These are phyloP conservation scores for Graphilbum fragrans DNA, from an alignment of 2,329 filamentous ascomycete species.

Conservation along the genomic window DNA sequence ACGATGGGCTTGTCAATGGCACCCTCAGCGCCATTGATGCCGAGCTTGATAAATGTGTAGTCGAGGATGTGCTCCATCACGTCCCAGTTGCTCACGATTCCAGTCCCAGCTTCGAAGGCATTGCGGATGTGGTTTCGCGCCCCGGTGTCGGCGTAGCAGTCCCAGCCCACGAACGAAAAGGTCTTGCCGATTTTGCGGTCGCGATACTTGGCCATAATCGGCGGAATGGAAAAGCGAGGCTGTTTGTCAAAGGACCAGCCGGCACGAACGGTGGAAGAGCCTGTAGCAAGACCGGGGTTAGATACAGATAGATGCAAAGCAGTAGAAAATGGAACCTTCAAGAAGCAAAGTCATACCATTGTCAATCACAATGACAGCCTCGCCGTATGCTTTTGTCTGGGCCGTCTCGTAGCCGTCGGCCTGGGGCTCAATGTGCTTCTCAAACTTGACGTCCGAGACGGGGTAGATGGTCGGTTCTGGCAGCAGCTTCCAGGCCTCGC, in stretches of 20 bases:
- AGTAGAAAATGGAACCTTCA: not conserved
- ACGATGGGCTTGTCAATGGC: constrained; percentile 76
- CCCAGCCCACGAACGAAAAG: constrained; percentile 82
- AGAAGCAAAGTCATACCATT: constrained; percentile 54
- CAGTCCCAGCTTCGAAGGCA: constrained; percentile 81
- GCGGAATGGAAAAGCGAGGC: constrained; percentile 72
- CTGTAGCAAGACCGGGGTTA: constrained; percentile 30
- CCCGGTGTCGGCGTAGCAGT: constrained; percentile 91
- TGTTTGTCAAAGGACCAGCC: constrained; percentile 87
- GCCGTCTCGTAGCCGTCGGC: constrained; percentile 62
- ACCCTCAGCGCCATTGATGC: constrained; percentile 64
- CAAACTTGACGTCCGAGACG: constrained; percentile 51
- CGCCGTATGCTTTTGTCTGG: constrained; percentile 36
- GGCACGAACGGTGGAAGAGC: constrained; percentile 77
- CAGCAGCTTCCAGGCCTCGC: constrained; percentile 30
- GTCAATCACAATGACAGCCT: constrained; percentile 87
- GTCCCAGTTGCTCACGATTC: constrained; percentile 94
- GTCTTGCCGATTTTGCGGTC: constrained; percentile 89
- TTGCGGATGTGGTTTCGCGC: constrained; percentile 82
- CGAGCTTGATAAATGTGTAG: constrained; percentile 89
- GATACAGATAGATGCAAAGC: not conserved
- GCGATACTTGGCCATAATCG: constrained; percentile 88
- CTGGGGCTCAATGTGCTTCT: constrained; percentile 39
- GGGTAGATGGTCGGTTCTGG: constrained; percentile 44
- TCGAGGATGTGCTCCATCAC: constrained; percentile 91